phyloP scores from a whole-genome alignment of 768 basidiomycete genomes.

The Leccinum boreale region DNA sequence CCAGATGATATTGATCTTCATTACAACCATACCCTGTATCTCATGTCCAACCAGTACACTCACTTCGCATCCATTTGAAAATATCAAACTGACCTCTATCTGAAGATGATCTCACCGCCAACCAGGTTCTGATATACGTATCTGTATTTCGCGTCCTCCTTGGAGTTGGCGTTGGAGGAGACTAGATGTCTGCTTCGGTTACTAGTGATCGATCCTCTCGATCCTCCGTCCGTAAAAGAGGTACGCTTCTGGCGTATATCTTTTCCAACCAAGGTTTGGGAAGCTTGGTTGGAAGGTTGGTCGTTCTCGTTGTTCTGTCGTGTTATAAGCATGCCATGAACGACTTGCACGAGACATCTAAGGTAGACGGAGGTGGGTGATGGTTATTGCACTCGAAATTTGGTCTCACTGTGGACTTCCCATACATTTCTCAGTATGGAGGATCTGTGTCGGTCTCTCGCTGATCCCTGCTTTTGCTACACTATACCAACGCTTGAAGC shows the following conservation, averaged over 20 bases:
- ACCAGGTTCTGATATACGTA: slow-evolving; percentile 57
- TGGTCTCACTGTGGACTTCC: not conserved
- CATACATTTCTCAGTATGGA: slow-evolving; percentile 24
- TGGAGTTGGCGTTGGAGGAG: slow-evolving; percentile 76
- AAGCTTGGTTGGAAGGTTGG: slow-evolving; percentile 57
- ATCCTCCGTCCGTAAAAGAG: slow-evolving; percentile 60
- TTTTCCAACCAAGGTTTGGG: slow-evolving; percentile 82
- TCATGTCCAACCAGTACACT: slow-evolving; percentile 56
- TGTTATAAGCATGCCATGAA: slow-evolving; percentile 65
- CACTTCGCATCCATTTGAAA: not conserved
- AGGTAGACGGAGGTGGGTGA: slow-evolving; percentile 66
- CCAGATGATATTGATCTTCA: slow-evolving; percentile 71
- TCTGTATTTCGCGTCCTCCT: slow-evolving; percentile 66
- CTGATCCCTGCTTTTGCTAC: slow-evolving; percentile 72
- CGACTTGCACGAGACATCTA: slow-evolving; percentile 50
- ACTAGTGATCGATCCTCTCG: slow-evolving; percentile 65
- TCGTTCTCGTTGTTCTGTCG: slow-evolving; percentile 59
- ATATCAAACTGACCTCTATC: not conserved
- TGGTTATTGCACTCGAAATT: not conserved
- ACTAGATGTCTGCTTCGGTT: slow-evolving; percentile 72
- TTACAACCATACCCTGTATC: slow-evolving; percentile 69
- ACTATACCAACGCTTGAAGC: slow-evolving; percentile 70
- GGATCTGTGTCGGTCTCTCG: slow-evolving; percentile 71
- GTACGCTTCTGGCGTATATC: slow-evolving; percentile 70
- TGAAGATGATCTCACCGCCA: slow-evolving; percentile 48